Conservation (phyloP, 2,329 filamentous ascomycete genomes). For the Penicillium brevicompactum region DNA sequence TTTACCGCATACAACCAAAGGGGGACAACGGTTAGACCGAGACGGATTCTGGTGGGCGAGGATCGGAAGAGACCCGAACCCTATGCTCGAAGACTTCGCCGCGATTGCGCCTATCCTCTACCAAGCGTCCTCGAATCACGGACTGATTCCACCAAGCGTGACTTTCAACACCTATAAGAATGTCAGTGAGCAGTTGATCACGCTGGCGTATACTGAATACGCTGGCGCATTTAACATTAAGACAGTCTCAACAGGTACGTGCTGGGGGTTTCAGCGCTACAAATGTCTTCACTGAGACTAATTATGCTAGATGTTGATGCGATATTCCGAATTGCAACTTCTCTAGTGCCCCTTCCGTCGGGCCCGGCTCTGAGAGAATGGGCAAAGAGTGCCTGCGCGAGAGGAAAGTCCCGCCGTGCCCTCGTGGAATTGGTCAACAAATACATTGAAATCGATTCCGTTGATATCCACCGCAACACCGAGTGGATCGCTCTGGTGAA, state of each 20-base stretch:
- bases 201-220: background rate
- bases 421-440: slow-evolving; percentile 15
- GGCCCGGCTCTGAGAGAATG: slow-evolving; percentile 19
- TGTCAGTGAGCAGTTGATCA: slow-evolving; percentile 17
- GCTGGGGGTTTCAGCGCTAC: too few relatives aligned
- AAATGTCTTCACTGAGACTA: background rate
- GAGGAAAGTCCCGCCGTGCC: slow-evolving; percentile 23
- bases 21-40: background rate
- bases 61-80: background rate
- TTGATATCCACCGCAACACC: slow-evolving; percentile 4
- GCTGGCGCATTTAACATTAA: slow-evolving; percentile 16
- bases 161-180: slow-evolving; percentile 17
- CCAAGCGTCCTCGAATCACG: background rate
- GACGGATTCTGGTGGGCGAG: background rate
- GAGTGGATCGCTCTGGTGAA: slow-evolving; percentile 22
- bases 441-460: slow-evolving; percentile 3
- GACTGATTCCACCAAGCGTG: slow-evolving; percentile 10
- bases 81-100: background rate
- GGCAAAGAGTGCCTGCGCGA: slow-evolving; percentile 22
- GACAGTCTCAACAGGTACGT: slow-evolving; percentile 21
- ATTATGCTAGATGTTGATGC: slow-evolving; percentile 24
- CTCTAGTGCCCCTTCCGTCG: background rate
- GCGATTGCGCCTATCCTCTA: background rate
- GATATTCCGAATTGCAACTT: slow-evolving; percentile 27
- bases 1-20: background rate